phyloP scores from a whole-genome alignment of 768 basidiomycete species.

The Royoungia palumana region DNA sequence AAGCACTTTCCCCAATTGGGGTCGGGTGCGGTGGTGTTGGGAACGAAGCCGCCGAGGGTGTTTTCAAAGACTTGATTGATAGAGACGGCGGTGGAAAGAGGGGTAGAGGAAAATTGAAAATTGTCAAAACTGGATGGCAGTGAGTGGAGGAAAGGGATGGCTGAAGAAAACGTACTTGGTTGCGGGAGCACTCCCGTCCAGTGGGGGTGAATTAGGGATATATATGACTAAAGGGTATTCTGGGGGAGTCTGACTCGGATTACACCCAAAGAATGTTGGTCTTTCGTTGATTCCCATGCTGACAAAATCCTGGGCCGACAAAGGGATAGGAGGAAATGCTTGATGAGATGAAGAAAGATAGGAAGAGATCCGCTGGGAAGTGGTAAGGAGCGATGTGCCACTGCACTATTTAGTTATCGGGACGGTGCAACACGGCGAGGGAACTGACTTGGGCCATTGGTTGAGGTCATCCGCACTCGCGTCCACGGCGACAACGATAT shows the following conservation, averaged over 20 bases:
- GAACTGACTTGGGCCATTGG: slow-evolving; percentile 64
- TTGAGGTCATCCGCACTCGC: slow-evolving; percentile 55
- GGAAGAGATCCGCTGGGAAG: slow-evolving; percentile 42
- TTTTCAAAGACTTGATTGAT: slow-evolving; percentile 59
- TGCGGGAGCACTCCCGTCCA: slow-evolving; percentile 56
- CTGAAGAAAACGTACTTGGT: slow-evolving; percentile 47
- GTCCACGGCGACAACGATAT: slow-evolving; percentile 77
- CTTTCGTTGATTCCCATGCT: slow-evolving; percentile 59
- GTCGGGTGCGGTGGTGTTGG: slow-evolving; percentile 56
- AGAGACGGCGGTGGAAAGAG: slow-evolving; percentile 51
- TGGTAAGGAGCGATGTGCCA: slow-evolving; percentile 51
- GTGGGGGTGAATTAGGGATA: slow-evolving; percentile 73
- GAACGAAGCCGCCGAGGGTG: slow-evolving; percentile 56
- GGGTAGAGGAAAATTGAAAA: slow-evolving; percentile 58
- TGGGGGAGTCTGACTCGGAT: slow-evolving; percentile 45
- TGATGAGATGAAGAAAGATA: slow-evolving; percentile 51
- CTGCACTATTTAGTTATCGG: slow-evolving; percentile 33
- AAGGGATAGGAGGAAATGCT: slow-evolving; percentile 62
- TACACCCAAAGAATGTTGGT: slow-evolving; percentile 80
- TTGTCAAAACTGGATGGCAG: slow-evolving; percentile 45
- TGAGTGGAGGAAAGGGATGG: background rate
- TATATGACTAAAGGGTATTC: slow-evolving; percentile 71
- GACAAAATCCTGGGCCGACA: slow-evolving; percentile 48
- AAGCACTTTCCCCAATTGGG: slow-evolving; percentile 52
- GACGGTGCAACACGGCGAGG: background rate